These are phyloP conservation scores for Mrakia gelida DNA, from an alignment of 768 basidiomycete species.

Conservation along the genomic window DNA sequence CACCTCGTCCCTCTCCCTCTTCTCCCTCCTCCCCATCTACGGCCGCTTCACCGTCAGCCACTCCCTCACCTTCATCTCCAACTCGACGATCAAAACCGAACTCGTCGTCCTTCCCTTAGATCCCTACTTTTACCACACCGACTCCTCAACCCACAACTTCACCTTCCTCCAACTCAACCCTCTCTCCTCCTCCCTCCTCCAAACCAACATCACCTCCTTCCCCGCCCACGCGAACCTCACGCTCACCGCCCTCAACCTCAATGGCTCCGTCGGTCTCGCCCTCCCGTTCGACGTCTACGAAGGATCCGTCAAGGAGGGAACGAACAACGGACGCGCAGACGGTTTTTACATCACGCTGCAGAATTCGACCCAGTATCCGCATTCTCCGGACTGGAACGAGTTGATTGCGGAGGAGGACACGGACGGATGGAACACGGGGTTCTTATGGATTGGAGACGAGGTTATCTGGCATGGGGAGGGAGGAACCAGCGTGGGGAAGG, in stretches of 20 bases:
- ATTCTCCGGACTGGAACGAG: not conserved
- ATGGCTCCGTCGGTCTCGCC: not conserved
- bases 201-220: constrained; percentile 6
- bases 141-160: not conserved
- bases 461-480: not conserved
- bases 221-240: not conserved
- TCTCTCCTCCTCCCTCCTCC: constrained; percentile 3
- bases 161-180: constrained; percentile 4
- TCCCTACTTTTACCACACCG: not conserved
- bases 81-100: not conserved
- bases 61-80: constrained; percentile 2
- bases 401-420: not conserved
- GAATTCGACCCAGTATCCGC: no score
- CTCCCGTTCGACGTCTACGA: not conserved
- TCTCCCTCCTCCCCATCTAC: constrained; percentile 24
- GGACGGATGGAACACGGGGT: not conserved
- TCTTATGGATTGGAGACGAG: not conserved
- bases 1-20: constrained; percentile 17
- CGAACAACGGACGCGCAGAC: not conserved
- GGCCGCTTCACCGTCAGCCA: constrained; percentile 1
- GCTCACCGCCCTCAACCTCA: not conserved
- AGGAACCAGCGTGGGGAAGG: not conserved
- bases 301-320: not conserved
- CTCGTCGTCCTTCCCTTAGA: not conserved
- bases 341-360: not conserved